phyloP scores from a whole-genome alignment of 83 land plant genomes.

The Thuja plicata region DNA sequence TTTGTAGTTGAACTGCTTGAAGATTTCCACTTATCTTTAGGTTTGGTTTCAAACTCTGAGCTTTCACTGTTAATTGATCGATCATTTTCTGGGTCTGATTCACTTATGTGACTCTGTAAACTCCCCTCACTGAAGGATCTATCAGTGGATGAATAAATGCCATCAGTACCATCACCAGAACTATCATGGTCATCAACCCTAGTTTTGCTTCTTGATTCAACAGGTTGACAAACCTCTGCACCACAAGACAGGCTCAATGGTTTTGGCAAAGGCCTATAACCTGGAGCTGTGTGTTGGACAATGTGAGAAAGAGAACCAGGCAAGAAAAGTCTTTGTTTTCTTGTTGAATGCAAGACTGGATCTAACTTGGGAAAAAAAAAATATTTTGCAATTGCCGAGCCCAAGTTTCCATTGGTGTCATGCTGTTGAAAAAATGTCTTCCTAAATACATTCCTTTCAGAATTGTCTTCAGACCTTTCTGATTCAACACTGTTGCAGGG shows the following conservation, averaged over 20 bases:
- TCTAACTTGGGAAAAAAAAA: slow-evolving; percentile 25
- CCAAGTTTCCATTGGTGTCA: slow-evolving; percentile 5
- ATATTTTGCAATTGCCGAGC: slow-evolving; percentile 24
- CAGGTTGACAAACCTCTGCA: slow-evolving; percentile 7
- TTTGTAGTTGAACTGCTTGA: not conserved
- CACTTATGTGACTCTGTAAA: slow-evolving; percentile 8
- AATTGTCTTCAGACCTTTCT: not conserved
- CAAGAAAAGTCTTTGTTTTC: slow-evolving; percentile 53
- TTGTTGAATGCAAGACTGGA: slow-evolving; percentile 23
- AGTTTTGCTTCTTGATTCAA: slow-evolving; percentile 1
- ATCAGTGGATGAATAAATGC: not conserved
- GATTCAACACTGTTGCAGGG: not conserved
- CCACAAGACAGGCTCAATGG: slow-evolving; percentile 48
- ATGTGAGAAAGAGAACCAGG: slow-evolving; percentile 97
- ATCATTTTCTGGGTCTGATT: not conserved
- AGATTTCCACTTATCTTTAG: not conserved
- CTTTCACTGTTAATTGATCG: not conserved
- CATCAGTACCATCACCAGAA: slow-evolving; percentile 12
- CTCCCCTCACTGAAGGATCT: slow-evolving; percentile 10
- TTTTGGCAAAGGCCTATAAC: slow-evolving; percentile 82
- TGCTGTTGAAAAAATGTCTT: not conserved
- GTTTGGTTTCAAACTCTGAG: not conserved
- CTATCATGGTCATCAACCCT: not conserved
- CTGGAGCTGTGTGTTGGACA: slow-evolving; percentile 95
- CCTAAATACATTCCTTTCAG: not conserved